Evolutionary conservation across 768 basidiomycete genomes (phyloP).

Genomic region (Russula sp.): DNA sequence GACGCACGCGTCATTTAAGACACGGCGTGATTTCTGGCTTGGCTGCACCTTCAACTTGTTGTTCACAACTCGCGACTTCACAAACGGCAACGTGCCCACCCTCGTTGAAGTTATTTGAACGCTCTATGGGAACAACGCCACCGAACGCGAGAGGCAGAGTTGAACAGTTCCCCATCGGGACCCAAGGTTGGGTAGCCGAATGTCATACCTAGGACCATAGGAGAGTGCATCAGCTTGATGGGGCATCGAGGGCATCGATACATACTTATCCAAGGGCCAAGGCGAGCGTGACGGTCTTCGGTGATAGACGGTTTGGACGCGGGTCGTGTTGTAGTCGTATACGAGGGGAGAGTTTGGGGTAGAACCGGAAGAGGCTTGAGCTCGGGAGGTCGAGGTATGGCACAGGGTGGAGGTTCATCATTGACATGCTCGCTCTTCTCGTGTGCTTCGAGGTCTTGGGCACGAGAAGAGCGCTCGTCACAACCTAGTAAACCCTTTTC

Average conservation of each 20-base stretch:
- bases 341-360: slow-evolving; percentile 13
- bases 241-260: neutral
- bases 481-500: slow-evolving; percentile 13
- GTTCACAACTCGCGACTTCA: too few relatives aligned
- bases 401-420: slow-evolving; percentile 9
- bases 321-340: slow-evolving; percentile 7
- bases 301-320: slow-evolving; percentile 11
- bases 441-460: slow-evolving; percentile 11
- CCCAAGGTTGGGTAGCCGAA: slow-evolving; percentile 2
- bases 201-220: slow-evolving; percentile 11
- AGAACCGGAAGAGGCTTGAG: slow-evolving; percentile 2
- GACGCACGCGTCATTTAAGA: too few relatives aligned
- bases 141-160: neutral
- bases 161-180: neutral
- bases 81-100: too few relatives aligned
- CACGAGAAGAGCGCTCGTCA: slow-evolving; percentile 16
- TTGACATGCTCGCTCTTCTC: slow-evolving; percentile 15
- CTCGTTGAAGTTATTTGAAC: too few relatives aligned
- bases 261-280: slow-evolving; percentile 18
- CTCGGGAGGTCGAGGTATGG: slow-evolving; percentile 9
- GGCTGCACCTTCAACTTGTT: too few relatives aligned
- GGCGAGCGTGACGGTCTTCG: slow-evolving; percentile 18
- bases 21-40: too few relatives aligned
- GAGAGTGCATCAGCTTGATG: slow-evolving; percentile 3
- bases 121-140: too few relatives aligned